These are phyloP conservation scores for Combretum micranthum DNA, from an alignment of 345 rosid genomes.

Conservation along the genomic window DNA sequence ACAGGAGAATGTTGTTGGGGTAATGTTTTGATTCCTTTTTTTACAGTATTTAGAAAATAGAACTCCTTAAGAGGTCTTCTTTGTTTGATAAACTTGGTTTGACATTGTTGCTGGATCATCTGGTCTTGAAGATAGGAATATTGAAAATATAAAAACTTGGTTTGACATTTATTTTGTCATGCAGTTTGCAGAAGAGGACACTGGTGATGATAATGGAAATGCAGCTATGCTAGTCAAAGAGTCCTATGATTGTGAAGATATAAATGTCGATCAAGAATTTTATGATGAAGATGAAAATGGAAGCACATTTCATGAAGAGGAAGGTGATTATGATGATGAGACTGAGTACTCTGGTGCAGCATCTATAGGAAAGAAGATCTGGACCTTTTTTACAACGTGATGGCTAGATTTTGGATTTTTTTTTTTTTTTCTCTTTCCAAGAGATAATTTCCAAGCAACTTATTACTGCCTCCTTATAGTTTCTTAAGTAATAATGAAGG, in stretches of 20 bases:
- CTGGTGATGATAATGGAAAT: constrained; percentile 24
- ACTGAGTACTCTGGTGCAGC: constrained; percentile 46
- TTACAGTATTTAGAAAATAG: neutral
- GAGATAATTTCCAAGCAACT: neutral
- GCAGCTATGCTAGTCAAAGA: constrained; percentile 25
- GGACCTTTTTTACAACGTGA: constrained; percentile 81
- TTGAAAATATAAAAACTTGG: neutral
- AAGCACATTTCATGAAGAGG: constrained; percentile 35
- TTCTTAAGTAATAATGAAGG: too few species aligned
- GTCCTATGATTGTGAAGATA: constrained; percentile 36
- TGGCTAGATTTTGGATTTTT: neutral
- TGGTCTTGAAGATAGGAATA: neutral
- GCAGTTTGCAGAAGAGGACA: constrained; percentile 29
- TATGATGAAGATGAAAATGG: constrained; percentile 37
- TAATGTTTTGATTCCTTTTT: constrained; percentile 18
- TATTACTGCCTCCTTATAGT: too few species aligned
- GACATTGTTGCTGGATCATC: neutral
- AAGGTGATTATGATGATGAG: constrained; percentile 38
- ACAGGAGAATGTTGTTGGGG: constrained; percentile 31
- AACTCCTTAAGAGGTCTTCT: neutral
- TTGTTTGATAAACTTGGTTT: neutral
- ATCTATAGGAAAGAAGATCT: constrained; percentile 66
- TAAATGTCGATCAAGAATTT: constrained; percentile 22
- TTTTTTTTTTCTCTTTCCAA: neutral
- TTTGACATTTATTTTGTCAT: neutral